These are phyloP conservation scores for Anthracocystis setariae DNA, from an alignment of 1,284 basidiomycete species.

Conservation along the genomic window DNA sequence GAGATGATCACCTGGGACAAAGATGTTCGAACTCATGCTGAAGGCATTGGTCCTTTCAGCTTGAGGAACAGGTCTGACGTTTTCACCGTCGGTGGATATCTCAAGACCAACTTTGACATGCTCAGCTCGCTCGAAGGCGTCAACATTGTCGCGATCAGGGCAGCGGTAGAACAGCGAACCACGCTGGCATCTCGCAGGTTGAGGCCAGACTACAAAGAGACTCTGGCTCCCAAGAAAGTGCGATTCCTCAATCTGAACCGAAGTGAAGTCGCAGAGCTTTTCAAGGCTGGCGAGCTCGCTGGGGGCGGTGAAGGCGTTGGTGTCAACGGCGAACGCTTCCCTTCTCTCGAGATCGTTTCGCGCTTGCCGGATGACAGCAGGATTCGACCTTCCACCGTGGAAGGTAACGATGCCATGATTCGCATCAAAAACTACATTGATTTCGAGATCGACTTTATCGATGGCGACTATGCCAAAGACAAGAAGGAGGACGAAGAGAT, in stretches of 20 bases:
- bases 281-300: slow-evolving; percentile 11
- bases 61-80: slow-evolving; percentile 24
- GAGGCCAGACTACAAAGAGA: slow-evolving; percentile 19
- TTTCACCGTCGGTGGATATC: slow-evolving; percentile 38
- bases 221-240: slow-evolving; percentile 13
- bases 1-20: slow-evolving; percentile 37
- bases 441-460: slow-evolving; percentile 45
- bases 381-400: slow-evolving; percentile 30
- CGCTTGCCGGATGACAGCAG: slow-evolving; percentile 31
- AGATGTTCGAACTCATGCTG: slow-evolving; percentile 26
- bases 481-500: slow-evolving; percentile 4
- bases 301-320: slow-evolving; percentile 21
- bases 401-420: slow-evolving; percentile 33
- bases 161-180: slow-evolving; percentile 12
- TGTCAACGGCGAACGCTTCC: slow-evolving; percentile 22
- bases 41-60: slow-evolving; percentile 26
- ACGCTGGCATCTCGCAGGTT: slow-evolving; percentile 18
- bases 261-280: slow-evolving; percentile 16
- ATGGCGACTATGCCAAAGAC: slow-evolving; percentile 8
- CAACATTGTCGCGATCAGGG: slow-evolving; percentile 17
- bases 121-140: slow-evolving; percentile 26
- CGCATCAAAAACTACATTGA: slow-evolving; percentile 28
- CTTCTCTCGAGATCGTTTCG: slow-evolving; percentile 18
- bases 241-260: slow-evolving; percentile 23
- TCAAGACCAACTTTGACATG: slow-evolving; percentile 29